A percentile compares a stretch with the other conserved stretches of the same genome.
These are phyloP conservation scores for Hypoxylon trugodes DNA, from an alignment of 495 filamentous ascomycete genomes.

Conservation along the genomic window DNA sequence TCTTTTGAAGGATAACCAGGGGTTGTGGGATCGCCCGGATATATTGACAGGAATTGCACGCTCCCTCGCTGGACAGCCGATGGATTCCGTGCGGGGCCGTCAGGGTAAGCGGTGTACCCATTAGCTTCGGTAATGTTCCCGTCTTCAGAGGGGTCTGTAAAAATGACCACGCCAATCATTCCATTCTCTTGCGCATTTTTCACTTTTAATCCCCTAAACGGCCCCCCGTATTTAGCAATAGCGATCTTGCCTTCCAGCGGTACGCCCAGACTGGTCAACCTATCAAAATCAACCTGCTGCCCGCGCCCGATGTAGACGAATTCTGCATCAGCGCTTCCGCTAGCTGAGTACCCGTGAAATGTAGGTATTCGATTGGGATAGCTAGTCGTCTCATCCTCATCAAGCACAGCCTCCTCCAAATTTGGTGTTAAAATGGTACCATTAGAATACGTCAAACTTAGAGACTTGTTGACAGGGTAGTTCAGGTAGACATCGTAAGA, in stretches of 20 bases:
- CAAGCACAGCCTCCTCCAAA: slow-evolving; percentile 79
- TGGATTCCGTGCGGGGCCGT: slow-evolving; percentile 82
- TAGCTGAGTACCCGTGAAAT: slow-evolving; percentile 89
- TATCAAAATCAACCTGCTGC: slow-evolving; percentile 78
- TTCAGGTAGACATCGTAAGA: slow-evolving; percentile 85
- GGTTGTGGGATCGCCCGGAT: slow-evolving; percentile 71
- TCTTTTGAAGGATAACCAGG: slow-evolving; percentile 91
- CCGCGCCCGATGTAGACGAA: slow-evolving; percentile 81
- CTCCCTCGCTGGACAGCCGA: slow-evolving; percentile 86
- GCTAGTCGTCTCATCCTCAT: slow-evolving; percentile 76
- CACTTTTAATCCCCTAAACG: slow-evolving; percentile 85
- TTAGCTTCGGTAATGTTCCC: slow-evolving; percentile 77
- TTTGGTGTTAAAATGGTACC: slow-evolving; percentile 72
- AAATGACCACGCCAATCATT: slow-evolving; percentile 82
- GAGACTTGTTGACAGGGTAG: slow-evolving; percentile 76
- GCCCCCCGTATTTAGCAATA: slow-evolving; percentile 77
- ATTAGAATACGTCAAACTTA: slow-evolving; percentile 65
- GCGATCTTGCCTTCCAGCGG: slow-evolving; percentile 81
- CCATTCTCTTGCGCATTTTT: slow-evolving; percentile 86
- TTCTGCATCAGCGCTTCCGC: slow-evolving; percentile 77
- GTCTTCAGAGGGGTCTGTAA: slow-evolving; percentile 83
- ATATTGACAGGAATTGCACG: slow-evolving; percentile 73
- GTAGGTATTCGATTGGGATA: slow-evolving; percentile 76
- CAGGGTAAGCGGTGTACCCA: slow-evolving; percentile 77
- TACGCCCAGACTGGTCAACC: slow-evolving; percentile 73